Conservation (phyloP, 306 rosid genomes). For the Pyrus communis region DNA sequence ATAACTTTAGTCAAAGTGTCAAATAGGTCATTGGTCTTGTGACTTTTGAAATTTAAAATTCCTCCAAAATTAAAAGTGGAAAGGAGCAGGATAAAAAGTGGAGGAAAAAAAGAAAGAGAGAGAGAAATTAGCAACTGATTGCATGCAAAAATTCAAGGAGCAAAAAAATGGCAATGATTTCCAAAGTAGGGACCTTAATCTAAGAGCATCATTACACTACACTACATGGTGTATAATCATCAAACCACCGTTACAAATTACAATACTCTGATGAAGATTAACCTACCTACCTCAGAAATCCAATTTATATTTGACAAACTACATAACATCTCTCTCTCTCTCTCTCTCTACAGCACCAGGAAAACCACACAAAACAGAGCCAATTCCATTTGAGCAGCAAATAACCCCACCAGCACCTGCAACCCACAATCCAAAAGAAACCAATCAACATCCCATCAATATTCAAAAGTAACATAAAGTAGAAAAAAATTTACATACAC, state of each 20-base stretch:
- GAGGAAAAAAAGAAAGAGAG: not conserved
- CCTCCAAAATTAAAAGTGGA: not conserved
- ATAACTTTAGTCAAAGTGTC: not conserved
- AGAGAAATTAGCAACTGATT: conserved; percentile 27
- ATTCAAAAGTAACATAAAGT: not conserved
- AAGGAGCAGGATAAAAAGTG: conserved; percentile 2
- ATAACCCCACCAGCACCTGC: conserved; percentile 63
- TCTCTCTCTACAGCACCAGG: conserved; percentile 26
- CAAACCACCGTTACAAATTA: not conserved
- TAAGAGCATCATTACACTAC: conserved; percentile 29
- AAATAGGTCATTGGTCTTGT: not conserved
- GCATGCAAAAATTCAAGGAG: conserved; percentile 37
- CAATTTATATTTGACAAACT: not conserved
- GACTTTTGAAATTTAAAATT: not conserved
- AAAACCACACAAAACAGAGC: conserved; percentile 35
- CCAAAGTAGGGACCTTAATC: conserved; percentile 38
- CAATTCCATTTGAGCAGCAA: conserved; percentile 40
- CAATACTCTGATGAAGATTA: not conserved
- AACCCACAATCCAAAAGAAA: conserved; percentile 15
- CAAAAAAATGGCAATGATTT: conserved; percentile 45
- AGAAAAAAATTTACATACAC: not conserved
- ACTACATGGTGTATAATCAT: conserved; percentile 58
- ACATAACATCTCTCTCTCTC: not conserved
- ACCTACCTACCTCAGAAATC: not conserved
- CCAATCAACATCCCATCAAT: conserved; percentile 26